Percentiles rank a stretch among this genome's conserved stretches.
Evolutionary conservation across 163 green algal species (phyloP).

Genomic region (Coccomyxa subellipsoidea): DNA sequence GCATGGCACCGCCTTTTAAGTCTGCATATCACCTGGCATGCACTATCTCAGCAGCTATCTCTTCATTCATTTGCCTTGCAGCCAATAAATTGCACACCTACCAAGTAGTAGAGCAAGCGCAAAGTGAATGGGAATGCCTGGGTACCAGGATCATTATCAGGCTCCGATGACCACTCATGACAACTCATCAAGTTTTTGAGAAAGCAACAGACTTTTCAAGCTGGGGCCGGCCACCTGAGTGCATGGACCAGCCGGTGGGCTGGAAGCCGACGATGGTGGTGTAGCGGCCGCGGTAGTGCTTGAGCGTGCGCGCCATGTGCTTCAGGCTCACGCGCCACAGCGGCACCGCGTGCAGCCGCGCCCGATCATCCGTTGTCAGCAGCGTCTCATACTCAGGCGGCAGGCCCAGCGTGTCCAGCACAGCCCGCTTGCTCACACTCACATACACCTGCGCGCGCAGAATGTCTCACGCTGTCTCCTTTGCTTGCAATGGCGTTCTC

Average conservation of each 20-base stretch:
- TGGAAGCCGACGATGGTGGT: constrained; percentile 29
- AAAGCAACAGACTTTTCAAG: neutral
- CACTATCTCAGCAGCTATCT: too few species aligned
- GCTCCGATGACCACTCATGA: neutral
- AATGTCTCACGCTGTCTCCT: too few species aligned
- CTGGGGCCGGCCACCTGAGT: neutral
- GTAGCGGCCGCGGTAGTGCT: constrained; percentile 29
- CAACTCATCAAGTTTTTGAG: neutral
- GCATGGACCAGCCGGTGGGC: constrained; percentile 10
- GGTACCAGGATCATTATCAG: too few species aligned
- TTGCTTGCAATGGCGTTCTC: too few species aligned
- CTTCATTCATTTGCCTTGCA: too few species aligned
- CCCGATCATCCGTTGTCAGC: constrained; percentile 73
- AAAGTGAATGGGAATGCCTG: too few species aligned
- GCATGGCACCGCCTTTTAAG: too few species aligned
- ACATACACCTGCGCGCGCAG: constrained; percentile 68
- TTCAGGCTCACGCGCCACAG: constrained; percentile 25
- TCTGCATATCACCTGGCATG: too few species aligned
- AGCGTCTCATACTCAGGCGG: constrained; percentile 50
- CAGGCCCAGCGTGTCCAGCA: constrained; percentile 72
- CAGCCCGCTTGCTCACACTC: constrained; percentile 56
- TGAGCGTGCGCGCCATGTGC: constrained; percentile 24
- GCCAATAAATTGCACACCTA: too few species aligned
- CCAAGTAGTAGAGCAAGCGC: too few species aligned
- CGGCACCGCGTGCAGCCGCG: constrained; percentile 28